phyloP scores from a whole-genome alignment of 768 basidiomycete species.

The Artomyces pyxidatus region DNA sequence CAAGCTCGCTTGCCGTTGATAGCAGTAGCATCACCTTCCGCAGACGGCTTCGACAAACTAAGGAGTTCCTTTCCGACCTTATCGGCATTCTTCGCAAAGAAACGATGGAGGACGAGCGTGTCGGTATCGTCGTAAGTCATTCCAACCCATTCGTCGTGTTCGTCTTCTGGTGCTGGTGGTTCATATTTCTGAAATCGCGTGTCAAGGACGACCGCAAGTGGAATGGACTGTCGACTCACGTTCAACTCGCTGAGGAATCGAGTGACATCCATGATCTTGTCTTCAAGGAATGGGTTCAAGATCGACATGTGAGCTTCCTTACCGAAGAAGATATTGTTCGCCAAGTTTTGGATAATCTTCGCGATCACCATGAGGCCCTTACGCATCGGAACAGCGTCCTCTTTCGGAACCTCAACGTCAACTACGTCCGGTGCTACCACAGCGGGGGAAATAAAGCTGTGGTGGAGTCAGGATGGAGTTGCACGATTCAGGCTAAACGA shows the following conservation, averaged over 20 bases:
- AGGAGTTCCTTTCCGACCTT: conserved; percentile 84
- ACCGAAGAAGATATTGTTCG: conserved; percentile 90
- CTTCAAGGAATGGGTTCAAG: conserved; percentile 66
- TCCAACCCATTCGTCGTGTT: conserved; percentile 63
- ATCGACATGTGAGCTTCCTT: conserved; percentile 83
- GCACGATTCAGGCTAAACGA: too few relatives aligned
- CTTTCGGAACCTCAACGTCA: conserved; percentile 72
- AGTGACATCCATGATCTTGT: conserved; percentile 65
- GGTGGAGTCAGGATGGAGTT: conserved; percentile 2
- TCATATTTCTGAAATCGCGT: conserved; percentile 33
- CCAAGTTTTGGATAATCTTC: conserved; percentile 88
- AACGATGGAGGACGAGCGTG: conserved; percentile 73
- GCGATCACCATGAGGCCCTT: conserved; percentile 81
- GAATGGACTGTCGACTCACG: conserved; percentile 31
- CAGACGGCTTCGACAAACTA: conserved; percentile 53
- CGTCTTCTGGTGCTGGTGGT: conserved; percentile 43
- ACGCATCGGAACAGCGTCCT: conserved; percentile 47
- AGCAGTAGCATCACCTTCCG: conserved; percentile 46
- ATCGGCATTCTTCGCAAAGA: conserved; percentile 78
- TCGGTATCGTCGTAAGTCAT: conserved; percentile 81
- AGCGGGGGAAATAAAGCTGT: conserved; percentile 83
- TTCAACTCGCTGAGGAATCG: conserved; percentile 70
- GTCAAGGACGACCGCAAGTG: background rate
- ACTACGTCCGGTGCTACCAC: conserved; percentile 80
- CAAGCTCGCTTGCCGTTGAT: conserved; percentile 72